A percentile compares a stretch with the other conserved stretches of the same genome.
phyloP scores from a whole-genome alignment of 2,329 filamentous ascomycete genomes.

The Lasiodiplodia theobromae region DNA sequence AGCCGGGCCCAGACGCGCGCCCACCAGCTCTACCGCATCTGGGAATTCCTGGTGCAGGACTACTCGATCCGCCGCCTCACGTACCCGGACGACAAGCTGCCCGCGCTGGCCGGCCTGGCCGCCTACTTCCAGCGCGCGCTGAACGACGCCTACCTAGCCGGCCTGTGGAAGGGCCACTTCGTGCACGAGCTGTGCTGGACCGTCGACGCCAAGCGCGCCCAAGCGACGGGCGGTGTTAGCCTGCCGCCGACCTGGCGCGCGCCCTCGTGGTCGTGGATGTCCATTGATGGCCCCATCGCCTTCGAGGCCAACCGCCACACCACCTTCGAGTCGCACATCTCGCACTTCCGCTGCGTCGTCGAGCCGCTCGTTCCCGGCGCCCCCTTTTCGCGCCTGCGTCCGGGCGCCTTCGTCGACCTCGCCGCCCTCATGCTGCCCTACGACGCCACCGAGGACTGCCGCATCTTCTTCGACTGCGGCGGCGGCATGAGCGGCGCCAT shows the following conservation, averaged over 20 bases:
- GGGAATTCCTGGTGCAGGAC: constrained; percentile 17
- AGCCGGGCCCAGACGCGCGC: neutral
- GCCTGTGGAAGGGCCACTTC: constrained; percentile 25
- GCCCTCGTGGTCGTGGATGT: constrained; percentile 19
- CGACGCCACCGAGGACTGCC: constrained; percentile 19
- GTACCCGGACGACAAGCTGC: constrained; percentile 29
- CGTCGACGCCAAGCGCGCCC: constrained; percentile 20
- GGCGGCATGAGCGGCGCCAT: neutral
- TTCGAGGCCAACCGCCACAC: constrained; percentile 21
- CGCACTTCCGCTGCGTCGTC: constrained; percentile 1
- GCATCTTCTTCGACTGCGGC: constrained; percentile 12
- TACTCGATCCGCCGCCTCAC: constrained; percentile 28
- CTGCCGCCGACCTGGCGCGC: constrained; percentile 14
- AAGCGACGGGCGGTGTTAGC: neutral
- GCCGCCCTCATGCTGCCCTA: constrained; percentile 5
- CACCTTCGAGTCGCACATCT: constrained; percentile 19
- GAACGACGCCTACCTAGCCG: constrained; percentile 26
- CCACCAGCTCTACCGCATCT: constrained; percentile 22
- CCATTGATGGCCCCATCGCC: constrained; percentile 17
- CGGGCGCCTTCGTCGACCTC: neutral
- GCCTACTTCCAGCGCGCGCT: constrained; percentile 19
- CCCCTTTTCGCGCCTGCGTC: constrained; percentile 6
- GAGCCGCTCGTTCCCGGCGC: neutral
- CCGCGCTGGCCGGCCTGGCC: constrained; percentile 31
- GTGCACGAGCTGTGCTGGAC: constrained; percentile 28